phyloP scores from a whole-genome alignment of 208 protist species.

The Wallacemonas sp. region DNA sequence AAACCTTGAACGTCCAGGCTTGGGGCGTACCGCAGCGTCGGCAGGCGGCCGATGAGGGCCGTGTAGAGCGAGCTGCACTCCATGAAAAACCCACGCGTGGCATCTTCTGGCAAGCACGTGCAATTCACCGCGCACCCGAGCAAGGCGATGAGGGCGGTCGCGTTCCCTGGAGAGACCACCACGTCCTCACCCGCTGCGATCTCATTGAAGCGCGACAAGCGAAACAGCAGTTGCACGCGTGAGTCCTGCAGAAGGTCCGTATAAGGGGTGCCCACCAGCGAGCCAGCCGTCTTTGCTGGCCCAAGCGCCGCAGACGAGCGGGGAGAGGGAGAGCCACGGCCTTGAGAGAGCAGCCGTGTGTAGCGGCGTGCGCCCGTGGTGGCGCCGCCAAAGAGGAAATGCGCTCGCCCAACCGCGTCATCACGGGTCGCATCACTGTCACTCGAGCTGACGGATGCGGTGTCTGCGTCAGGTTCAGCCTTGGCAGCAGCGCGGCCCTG shows the following conservation, averaged over 20 bases:
- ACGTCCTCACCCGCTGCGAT: slow-evolving; percentile 17
- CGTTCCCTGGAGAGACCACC: slow-evolving; percentile 35
- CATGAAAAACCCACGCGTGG: slow-evolving; percentile 70
- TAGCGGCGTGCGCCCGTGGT: not conserved
- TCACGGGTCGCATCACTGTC: not conserved
- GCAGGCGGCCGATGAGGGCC: slow-evolving; percentile 41
- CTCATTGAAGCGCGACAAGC: slow-evolving; percentile 58
- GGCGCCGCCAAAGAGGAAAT: not conserved
- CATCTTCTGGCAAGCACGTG: slow-evolving; percentile 34
- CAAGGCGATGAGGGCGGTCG: slow-evolving; percentile 55
- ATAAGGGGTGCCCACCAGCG: too few species aligned
- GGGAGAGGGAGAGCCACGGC: too few species aligned
- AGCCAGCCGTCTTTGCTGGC: not conserved
- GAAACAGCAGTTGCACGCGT: slow-evolving; percentile 61
- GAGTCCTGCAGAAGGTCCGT: slow-evolving; percentile 45
- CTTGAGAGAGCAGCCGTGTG: slow-evolving; percentile 1
- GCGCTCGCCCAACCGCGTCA: slow-evolving; percentile 3
- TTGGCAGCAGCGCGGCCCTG: not conserved
- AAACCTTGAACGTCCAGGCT: slow-evolving; percentile 71
- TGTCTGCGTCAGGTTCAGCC: not conserved
- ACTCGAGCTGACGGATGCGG: not conserved
- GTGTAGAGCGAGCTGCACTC: slow-evolving; percentile 64
- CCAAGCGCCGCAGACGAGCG: not conserved
- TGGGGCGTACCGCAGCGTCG: slow-evolving; percentile 32
- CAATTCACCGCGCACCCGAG: slow-evolving; percentile 69